phyloP scores from a whole-genome alignment of 2,329 filamentous ascomycete species.

The Nothomitra cinnamomea region DNA sequence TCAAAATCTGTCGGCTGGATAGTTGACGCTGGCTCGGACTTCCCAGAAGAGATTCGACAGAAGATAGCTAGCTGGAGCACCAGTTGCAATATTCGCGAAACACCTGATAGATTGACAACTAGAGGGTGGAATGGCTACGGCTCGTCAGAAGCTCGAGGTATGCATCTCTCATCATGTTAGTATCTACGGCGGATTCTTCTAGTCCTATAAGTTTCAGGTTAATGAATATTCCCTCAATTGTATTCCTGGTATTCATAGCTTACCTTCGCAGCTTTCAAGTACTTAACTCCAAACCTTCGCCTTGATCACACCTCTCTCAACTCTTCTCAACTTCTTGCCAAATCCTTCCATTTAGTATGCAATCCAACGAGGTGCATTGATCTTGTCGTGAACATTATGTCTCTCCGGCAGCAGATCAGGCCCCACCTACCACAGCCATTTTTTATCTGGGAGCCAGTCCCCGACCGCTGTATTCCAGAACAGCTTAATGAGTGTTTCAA shows the following conservation, averaged over 20 bases:
- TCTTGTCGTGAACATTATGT: constrained; percentile 53
- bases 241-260: not conserved
- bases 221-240: too few species aligned
- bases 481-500: constrained; percentile 35
- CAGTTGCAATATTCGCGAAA: constrained; percentile 48
- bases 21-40: constrained; percentile 77
- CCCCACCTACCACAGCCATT: constrained; percentile 35
- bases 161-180: constrained; percentile 10
- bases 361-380: constrained; percentile 59
- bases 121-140: constrained; percentile 87
- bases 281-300: constrained; percentile 71
- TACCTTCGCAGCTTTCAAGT: constrained; percentile 50
- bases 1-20: constrained; percentile 72
- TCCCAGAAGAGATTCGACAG: constrained; percentile 47
- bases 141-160: constrained; percentile 44
- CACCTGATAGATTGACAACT: constrained; percentile 57
- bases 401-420: constrained; percentile 25
- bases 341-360: constrained; percentile 78
- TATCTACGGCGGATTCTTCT: not conserved
- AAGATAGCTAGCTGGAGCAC: constrained; percentile 63
- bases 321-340: constrained; percentile 47
- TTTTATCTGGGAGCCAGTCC: constrained; percentile 92
- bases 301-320: constrained; percentile 58
- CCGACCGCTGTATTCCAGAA: constrained; percentile 64
- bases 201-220: not conserved